A percentile compares a stretch with the other conserved stretches of the same genome.
Evolutionary conservation across 139 green algal genomes (phyloP).

Genomic region (Klebsormidium nitens): DNA sequence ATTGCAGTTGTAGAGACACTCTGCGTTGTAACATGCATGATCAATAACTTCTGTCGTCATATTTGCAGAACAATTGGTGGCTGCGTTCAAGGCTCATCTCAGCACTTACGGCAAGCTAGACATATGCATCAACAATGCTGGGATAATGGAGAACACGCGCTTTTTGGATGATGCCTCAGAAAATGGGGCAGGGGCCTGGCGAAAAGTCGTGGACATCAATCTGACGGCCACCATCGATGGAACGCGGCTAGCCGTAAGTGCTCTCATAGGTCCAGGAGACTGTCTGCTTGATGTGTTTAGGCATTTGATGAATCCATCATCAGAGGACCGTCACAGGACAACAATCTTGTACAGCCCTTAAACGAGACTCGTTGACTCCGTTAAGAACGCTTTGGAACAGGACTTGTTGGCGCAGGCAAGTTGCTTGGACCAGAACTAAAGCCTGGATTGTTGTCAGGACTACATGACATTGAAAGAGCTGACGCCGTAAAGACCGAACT

Average conservation of each 20-base stretch:
- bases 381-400: neutral
- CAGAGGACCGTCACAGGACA: neutral
- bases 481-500: too few relatives aligned
- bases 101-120: slow-evolving; percentile 18
- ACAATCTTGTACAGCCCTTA: neutral
- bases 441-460: too few relatives aligned
- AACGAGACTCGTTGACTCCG: neutral
- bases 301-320: neutral
- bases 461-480: too few relatives aligned
- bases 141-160: slow-evolving; percentile 29
- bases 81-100: slow-evolving; percentile 32
- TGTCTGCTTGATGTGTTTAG: neutral
- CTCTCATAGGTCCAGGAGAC: neutral
- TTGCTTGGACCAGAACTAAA: neutral
- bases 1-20: too few relatives aligned
- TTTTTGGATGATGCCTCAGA: slow-evolving; percentile 7
- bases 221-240: slow-evolving; percentile 39
- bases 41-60: too few relatives aligned
- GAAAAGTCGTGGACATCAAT: slow-evolving; percentile 32
- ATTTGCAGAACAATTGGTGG: slow-evolving; percentile 21
- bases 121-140: slow-evolving; percentile 44
- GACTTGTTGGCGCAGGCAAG: neutral
- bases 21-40: too few relatives aligned
- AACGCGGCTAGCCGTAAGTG: slow-evolving; percentile 29
- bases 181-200: slow-evolving; percentile 12